Evolutionary conservation across 2,329 filamentous ascomycete species (phyloP).

Genomic region (Monosporascus ibericus): DNA sequence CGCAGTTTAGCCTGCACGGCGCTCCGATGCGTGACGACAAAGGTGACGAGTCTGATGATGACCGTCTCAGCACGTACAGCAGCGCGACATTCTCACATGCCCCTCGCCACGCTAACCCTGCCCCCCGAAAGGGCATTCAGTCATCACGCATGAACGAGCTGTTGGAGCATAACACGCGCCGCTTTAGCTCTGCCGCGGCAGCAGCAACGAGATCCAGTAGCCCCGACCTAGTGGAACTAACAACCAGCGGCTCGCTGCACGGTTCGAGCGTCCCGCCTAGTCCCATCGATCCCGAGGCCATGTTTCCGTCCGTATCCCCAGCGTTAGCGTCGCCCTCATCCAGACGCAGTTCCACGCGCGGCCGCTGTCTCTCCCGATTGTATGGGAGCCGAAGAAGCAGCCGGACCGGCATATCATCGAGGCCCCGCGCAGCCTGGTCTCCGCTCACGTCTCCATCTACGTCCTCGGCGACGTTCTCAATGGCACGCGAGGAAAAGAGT

Average conservation of each 20-base stretch:
- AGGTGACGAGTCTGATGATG: background rate
- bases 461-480: too few relatives aligned
- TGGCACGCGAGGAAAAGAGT: background rate
- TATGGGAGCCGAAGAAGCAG: too few relatives aligned
- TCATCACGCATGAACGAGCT: background rate
- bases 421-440: too few relatives aligned
- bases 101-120: background rate
- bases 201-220: background rate
- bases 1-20: background rate
- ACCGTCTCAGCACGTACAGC: conserved; percentile 1
- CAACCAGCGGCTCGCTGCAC: background rate
- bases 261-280: background rate
- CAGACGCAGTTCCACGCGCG: background rate
- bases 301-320: background rate
- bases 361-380: too few relatives aligned
- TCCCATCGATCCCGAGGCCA: background rate
- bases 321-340: background rate
- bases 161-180: background rate
- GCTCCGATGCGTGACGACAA: background rate
- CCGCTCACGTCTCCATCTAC: too few relatives aligned
- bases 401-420: too few relatives aligned
- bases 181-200: too few relatives aligned
- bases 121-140: background rate
- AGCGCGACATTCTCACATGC: background rate
- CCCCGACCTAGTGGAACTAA: background rate